Evolutionary conservation across 257 asterid genomes (phyloP), one percentile per base, ranked within the genome.

Genomic region (Coffea eugenioides): DNA sequence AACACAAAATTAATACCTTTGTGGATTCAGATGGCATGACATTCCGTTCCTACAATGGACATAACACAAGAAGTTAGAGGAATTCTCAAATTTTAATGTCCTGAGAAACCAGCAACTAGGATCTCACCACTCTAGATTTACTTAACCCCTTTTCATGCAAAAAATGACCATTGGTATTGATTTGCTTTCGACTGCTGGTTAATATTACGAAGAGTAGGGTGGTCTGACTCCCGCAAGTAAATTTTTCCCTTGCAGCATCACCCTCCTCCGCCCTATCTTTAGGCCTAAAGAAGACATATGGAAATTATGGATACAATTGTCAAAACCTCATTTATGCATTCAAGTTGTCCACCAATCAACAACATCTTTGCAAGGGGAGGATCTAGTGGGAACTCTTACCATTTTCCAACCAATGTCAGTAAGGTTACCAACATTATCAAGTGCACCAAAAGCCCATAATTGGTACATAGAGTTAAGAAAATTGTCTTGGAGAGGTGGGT

Each of bases 291-390:
- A 92, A 95, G 54, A 95, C 97, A 0, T 98, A 93, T 3, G 98
- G 99, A 95, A 71, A 95, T 97, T 98, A 95, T 93, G 0, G 98
- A 93, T 73, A 95, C 97, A 16, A 95, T 88, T 21, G 99, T 95
- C 83, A 93, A 82, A 62, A 95, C 98, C 90, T 93, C 99, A 6
- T 95, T 90, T 64, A 92, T 31, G 85, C 99, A 93, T 31, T 62
- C 94, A 13, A 93, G 89, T 79, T 89, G 86, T 82, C 91, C 98
- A 0, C 99, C 99, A 81, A 92, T 92, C 84, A 92, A 71, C 74
- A 95, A 96, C 95, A 92, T 95, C 88, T 95, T 95, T 11, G 99
- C 99, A 52, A 93, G 93, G 34, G 97, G 97, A 45, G 99, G 99
- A 75, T 95, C 99, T 25, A 93, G 90, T 0, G 99, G 99, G 79